Evolutionary conservation across 345 rosid species (phyloP), one percentile per base, ranked within the genome.

Genomic region (Odontarrhena argentea): DNA sequence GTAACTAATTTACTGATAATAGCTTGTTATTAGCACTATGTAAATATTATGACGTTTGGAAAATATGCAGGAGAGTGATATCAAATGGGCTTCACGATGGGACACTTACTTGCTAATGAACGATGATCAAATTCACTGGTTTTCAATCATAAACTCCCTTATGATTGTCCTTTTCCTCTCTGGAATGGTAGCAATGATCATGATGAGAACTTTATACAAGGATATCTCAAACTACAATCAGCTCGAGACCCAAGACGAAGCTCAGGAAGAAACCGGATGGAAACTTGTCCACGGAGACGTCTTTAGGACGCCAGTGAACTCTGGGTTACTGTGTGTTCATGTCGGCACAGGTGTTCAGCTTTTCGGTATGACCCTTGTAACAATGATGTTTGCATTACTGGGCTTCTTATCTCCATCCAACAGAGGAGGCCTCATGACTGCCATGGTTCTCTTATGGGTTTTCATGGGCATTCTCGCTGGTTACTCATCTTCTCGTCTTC

Each of bases 31-130:
- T 46, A 40, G 32, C 10, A 26, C 35, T 56, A 25, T 15, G 18
- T 10, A 57, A 24, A 56, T 28, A 4, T 60, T 25, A 2, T 56
- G 52, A 57, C 47, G 13, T 22, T 42, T 56, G 71, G 71, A 13
- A 34, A 60, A 62, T 58, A 36, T 42, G 52, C 62, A 89, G 96
- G 96, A 85, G 73, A 92, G 98, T 79, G 93, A 86, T 1, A 86
- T 89, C 71, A 92, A 92, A 81, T 92, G 98, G 98, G 98, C 96
- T 64, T 92, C 96, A 43, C 96, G 98, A 8, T 92, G 98, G 98
- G 96, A 92, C 79, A 92, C 94, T 7, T 88, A 91, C 74, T 85
- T 91, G 40, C 92, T 91, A 35, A 88, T 91, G 97, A 89, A 88
- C 52, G 97, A 91, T 48, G 97, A 91, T 82, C 97, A 88, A 76